phyloP scores from a whole-genome alignment of 106 monocot genomes.

The Agapanthus africanus region DNA sequence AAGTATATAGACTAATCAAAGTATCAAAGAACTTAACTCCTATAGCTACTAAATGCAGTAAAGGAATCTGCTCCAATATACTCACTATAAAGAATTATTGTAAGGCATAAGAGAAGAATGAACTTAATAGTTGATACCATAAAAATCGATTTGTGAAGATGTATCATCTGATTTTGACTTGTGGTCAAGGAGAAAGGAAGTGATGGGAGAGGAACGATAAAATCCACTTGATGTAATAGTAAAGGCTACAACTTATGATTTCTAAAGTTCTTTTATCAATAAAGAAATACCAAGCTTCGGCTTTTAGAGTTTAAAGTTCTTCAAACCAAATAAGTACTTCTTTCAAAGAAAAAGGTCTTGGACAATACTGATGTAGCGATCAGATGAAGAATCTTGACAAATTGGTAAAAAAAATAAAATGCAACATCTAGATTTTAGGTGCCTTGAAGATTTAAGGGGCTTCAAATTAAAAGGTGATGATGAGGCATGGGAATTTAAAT shows the following conservation, averaged over 20 bases:
- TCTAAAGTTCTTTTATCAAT: neutral
- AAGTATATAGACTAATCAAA: neutral
- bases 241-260: neutral
- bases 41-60: neutral
- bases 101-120: too few relatives aligned
- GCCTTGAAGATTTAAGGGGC: neutral
- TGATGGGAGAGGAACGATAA: slow-evolving; percentile 6
- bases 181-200: slow-evolving; percentile 1
- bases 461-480: slow-evolving; percentile 2
- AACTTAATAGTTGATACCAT: neutral
- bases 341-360: neutral
- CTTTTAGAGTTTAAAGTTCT: slow-evolving; percentile 3
- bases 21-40: neutral
- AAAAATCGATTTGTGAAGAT: neutral
- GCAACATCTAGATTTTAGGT: too few relatives aligned
- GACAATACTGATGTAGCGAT: slow-evolving; percentile 1
- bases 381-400: slow-evolving; percentile 2
- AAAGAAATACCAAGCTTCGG: neutral
- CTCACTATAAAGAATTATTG: too few relatives aligned
- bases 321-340: slow-evolving; percentile 10
- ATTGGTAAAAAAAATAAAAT: too few relatives aligned
- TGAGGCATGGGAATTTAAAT: neutral
- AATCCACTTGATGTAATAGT: slow-evolving; percentile 10
- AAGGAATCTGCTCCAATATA: too few relatives aligned
- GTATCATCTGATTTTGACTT: slow-evolving; percentile 7